Base-by-base conservation (phyloP, 805 yeast genomes). In the Diddensiella transvaalensis region DNA sequence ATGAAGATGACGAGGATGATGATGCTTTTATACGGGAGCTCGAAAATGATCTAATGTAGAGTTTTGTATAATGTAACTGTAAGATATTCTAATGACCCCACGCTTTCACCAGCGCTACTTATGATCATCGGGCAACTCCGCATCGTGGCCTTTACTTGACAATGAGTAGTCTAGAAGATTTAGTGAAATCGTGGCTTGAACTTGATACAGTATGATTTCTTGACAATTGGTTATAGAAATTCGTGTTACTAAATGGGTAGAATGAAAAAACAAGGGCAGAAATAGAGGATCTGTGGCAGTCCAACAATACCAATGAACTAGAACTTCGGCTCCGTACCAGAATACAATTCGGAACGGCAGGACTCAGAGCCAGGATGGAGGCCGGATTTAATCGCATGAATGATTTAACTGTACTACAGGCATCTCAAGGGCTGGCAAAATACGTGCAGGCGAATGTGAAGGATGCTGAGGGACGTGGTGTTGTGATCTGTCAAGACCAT, bases 401-500 rank as follows among this genome's bases (percentile, higher is more conserved):
- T 65, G 84, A 83, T 53, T 83, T 91, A 15, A 88, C 96, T 0
- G 85, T 91, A 1, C 61, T 87, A 40, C 98, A 91, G 68, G 90
- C 98, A 0, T 81, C 96, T 10, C 66, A 64, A 49, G 74, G 73
- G 10, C 60, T 69, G 13, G 71, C 70, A 0, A 56, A 44, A 50
- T 72, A 70, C 44, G 60, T 62, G 3, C 59, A 57, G 37, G 58
- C 46, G 19, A 59, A 51, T 46, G 63, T 61, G 2, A 60, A 61
- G 4, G 56, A 64, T 19, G 64, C 69, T 21, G 33, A 54, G 5
- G 49, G 53, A 43, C 77, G 62, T 2, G 68, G 76, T 1, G 73
- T 87, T 15, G 96, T 89, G 0, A 70, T 91, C 36, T 98, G 98
- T 0, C 89, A 89, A 67, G 99, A 91, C 63, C 98, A 93, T 65